Conservation (phyloP, 257 asterid species). For the Cinchona pubescens region DNA sequence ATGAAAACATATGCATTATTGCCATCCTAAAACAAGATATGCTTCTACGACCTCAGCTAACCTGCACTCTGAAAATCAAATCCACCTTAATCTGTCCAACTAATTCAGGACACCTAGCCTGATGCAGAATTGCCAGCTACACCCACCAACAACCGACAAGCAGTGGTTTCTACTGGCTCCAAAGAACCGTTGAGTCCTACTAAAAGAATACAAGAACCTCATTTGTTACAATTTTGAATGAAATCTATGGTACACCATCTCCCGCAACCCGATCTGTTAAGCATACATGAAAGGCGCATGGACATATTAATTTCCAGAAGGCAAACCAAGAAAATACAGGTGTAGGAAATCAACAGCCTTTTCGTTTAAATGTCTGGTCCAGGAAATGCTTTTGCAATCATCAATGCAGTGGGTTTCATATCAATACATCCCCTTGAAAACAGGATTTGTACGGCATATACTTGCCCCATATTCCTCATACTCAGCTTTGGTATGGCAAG, state of each 20-base stretch:
- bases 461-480: slow-evolving; percentile 94
- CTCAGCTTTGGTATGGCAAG: slow-evolving; percentile 98
- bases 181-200: slow-evolving; percentile 18
- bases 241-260: slow-evolving; percentile 31
- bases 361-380: slow-evolving; percentile 5
- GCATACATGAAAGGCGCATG: slow-evolving; percentile 13
- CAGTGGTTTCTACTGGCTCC: slow-evolving; percentile 13
- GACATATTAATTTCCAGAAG: slow-evolving; percentile 16
- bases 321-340: slow-evolving; percentile 8
- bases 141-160: slow-evolving; percentile 7
- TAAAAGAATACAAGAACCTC: slow-evolving; percentile 36
- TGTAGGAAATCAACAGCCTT: slow-evolving; percentile 1
- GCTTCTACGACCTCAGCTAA: slow-evolving; percentile 12
- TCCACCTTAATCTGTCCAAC: slow-evolving; percentile 4
- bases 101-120: neutral
- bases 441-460: slow-evolving; percentile 93
- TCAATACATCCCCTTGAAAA: slow-evolving; percentile 96
- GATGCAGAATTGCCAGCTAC: slow-evolving; percentile 4
- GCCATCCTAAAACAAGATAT: slow-evolving; percentile 6
- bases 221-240: slow-evolving; percentile 18
- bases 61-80: slow-evolving; percentile 5
- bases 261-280: slow-evolving; percentile 17
- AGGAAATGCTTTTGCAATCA: slow-evolving; percentile 4
- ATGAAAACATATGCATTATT: slow-evolving; percentile 1
- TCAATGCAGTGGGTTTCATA: slow-evolving; percentile 16